Percentiles rank a stretch among this genome's conserved stretches.
Evolutionary conservation across 2,329 filamentous ascomycete species (phyloP).

Genomic region (Exutisphaerella laricina): DNA sequence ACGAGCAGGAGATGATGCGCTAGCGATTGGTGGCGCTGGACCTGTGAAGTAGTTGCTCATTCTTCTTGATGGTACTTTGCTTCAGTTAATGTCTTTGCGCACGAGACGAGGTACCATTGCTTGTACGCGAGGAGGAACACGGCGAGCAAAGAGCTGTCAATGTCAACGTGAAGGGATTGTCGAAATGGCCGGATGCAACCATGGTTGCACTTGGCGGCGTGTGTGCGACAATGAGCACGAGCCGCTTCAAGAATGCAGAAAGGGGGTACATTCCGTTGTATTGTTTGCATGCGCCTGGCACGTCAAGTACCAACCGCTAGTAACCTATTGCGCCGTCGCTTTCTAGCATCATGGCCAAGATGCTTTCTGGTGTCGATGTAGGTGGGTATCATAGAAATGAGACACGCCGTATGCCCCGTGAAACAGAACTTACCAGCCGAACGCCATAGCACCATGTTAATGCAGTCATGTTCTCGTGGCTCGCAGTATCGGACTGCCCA

Average conservation of each 20-base stretch:
- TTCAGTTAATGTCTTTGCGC: neutral
- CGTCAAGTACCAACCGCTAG: conserved; percentile 2
- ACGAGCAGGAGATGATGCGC: conserved; percentile 1
- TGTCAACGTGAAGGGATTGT: neutral
- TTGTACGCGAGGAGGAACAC: neutral
- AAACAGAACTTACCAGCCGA: no score
- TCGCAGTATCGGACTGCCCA: neutral
- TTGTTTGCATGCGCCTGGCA: conserved; percentile 1
- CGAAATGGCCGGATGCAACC: neutral
- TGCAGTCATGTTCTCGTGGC: conserved; percentile 1
- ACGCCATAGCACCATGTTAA: conserved; percentile 3
- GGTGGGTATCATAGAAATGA: no score
- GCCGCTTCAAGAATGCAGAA: conserved; percentile 3
- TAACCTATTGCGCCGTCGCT: conserved; percentile 7
- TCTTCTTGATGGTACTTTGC: conserved; percentile 3
- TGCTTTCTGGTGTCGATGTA: no score
- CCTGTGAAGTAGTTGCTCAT: conserved; percentile 1
- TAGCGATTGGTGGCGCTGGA: neutral
- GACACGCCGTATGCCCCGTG: no score
- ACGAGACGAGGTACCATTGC: neutral
- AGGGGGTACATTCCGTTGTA: conserved; percentile 8
- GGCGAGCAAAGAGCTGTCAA: neutral
- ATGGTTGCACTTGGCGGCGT: neutral
- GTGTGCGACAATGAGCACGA: neutral
- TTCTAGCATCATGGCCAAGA: neutral